Evolutionary conservation across 805 yeast species (phyloP), one percentile per base, ranked within the genome.

Genomic region (Kluyveromyces siamensis): DNA sequence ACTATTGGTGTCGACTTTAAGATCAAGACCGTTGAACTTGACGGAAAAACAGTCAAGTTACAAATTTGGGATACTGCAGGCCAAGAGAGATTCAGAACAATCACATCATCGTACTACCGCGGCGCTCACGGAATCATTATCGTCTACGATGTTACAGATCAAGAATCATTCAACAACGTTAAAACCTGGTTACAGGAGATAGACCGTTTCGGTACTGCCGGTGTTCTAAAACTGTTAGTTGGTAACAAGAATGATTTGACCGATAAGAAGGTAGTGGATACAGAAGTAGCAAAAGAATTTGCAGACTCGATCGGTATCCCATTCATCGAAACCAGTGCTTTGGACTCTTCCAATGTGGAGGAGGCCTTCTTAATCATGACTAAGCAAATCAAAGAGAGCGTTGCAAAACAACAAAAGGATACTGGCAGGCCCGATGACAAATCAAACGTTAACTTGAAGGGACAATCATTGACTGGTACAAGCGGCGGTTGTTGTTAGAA

Each of bases 41-140:
- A 93, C 60, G 98, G 98, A 56, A 93, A 93, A 75, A 87, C 96
- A 48, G 93, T 93, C 67, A 93, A 93, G 72, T 79, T 93, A 65
- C 99, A 93, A 73, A 91, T 93, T 65, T 93, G 99, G 99, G 99
- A 93, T 67, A 93, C 99, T 49, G 99, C 98, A 11, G 99, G 99
- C 43, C 99, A 93, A 74, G 99, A 93, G 70, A 77, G 99, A 61
- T 93, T 93, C 74, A 83, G 98, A 72, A 93, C 99, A 46, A 91
- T 91, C 72, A 93, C 98, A 11, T 87, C 96, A 13, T 87, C 96
- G 14, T 91, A 91, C 73, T 91, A 91, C 75, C 84, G 99, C 69
- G 99, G 99, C 49, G 96, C 98, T 11, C 98, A 91, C 66, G 99
- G 99, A 52, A 93, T 91, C 68, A 93, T 91, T 61, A 91, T 91